These are phyloP conservation scores for Neoboletus magnificus DNA, from an alignment of 768 basidiomycete species.

Conservation along the genomic window DNA sequence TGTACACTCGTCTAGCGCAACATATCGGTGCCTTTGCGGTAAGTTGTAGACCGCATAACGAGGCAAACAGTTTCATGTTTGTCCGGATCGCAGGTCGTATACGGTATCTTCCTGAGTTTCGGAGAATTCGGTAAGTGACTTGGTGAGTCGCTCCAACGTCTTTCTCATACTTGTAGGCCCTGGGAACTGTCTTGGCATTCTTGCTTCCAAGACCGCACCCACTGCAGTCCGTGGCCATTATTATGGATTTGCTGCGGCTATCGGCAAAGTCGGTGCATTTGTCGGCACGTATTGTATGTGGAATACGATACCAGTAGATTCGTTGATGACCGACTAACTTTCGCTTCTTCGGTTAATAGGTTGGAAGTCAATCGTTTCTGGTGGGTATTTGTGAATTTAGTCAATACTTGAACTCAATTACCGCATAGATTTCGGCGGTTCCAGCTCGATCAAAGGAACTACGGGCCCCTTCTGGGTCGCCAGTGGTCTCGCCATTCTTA, in stretches of 20 bases:
- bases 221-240: slow-evolving; percentile 84
- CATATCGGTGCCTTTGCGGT: slow-evolving; percentile 77
- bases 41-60: slow-evolving; percentile 18
- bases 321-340: slow-evolving; percentile 4
- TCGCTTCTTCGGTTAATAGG: slow-evolving; percentile 33
- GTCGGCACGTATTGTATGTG: slow-evolving; percentile 74
- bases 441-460: slow-evolving; percentile 50
- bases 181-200: slow-evolving; percentile 81
- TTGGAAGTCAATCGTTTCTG: slow-evolving; percentile 64
- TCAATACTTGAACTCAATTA: not conserved
- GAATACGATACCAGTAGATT: not conserved
- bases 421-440: slow-evolving; percentile 57
- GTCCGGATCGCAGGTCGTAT: slow-evolving; percentile 54
- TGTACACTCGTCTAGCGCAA: slow-evolving; percentile 58
- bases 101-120: slow-evolving; percentile 87
- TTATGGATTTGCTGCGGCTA: slow-evolving; percentile 82
- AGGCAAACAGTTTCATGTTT: not conserved
- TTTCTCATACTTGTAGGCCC: slow-evolving; percentile 46
- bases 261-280: slow-evolving; percentile 84
- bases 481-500: slow-evolving; percentile 79
- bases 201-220: slow-evolving; percentile 82
- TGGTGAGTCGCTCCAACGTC: not conserved
- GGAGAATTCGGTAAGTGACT: slow-evolving; percentile 69
- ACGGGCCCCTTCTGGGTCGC: slow-evolving; percentile 89
- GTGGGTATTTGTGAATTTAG: slow-evolving; percentile 30